phyloP scores from a whole-genome alignment of 1,284 basidiomycete species.

The Meira miltonrushii region DNA sequence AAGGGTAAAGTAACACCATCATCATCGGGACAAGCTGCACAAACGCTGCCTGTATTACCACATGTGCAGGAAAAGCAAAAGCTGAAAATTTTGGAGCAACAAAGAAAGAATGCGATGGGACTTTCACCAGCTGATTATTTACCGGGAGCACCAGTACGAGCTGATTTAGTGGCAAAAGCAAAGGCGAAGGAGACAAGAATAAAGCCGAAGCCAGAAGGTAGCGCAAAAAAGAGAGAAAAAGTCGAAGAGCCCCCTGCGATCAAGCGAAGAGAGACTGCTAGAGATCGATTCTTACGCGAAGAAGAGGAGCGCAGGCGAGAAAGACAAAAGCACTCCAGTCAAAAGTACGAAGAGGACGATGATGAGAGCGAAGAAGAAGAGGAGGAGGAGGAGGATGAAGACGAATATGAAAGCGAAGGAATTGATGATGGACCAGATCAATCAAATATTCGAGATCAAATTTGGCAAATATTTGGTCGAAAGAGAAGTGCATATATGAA shows the following conservation, averaged over 20 bases:
- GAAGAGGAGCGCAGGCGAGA: conserved; percentile 23
- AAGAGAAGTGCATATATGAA: conserved; percentile 21
- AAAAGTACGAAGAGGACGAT: conserved; percentile 16
- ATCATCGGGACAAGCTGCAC: too few species aligned
- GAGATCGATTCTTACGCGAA: conserved; percentile 40
- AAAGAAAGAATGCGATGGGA: conserved; percentile 12
- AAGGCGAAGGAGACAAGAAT: conserved; percentile 7
- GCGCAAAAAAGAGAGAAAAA: neutral
- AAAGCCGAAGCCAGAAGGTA: conserved; percentile 10
- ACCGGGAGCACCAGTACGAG: conserved; percentile 27
- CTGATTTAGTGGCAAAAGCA: conserved; percentile 14
- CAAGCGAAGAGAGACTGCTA: conserved; percentile 24
- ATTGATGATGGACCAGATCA: neutral
- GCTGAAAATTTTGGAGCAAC: too few species aligned
- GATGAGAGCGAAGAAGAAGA: conserved; percentile 25
- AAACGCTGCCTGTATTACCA: too few species aligned
- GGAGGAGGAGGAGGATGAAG: conserved; percentile 21
- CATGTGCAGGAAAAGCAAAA: neutral
- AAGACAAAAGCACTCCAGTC: neutral
- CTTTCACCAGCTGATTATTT: conserved; percentile 34
- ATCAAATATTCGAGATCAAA: conserved; percentile 31
- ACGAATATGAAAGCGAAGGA: conserved; percentile 15
- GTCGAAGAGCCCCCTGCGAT: conserved; percentile 9
- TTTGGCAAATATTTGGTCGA: conserved; percentile 46
- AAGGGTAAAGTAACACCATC: neutral